Evolutionary conservation across 768 basidiomycete species (phyloP).

Genomic region (Amanita thiersii): DNA sequence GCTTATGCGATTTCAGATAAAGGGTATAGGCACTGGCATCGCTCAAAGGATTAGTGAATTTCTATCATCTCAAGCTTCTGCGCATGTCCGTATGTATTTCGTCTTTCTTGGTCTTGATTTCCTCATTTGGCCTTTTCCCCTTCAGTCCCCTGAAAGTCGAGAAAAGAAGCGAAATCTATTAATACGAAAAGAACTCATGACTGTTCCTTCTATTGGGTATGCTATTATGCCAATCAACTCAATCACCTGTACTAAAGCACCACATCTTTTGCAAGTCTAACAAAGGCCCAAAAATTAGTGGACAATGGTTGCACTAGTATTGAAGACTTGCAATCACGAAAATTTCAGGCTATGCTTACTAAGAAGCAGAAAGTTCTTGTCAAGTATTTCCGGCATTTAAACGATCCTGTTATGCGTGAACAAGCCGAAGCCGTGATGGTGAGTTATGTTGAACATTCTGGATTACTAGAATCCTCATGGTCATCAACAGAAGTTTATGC

Average conservation of each 20-base stretch:
- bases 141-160: not conserved
- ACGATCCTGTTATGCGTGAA: slow-evolving; percentile 24
- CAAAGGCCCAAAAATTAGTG: slow-evolving; percentile 35
- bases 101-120: slow-evolving; percentile 5
- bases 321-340: slow-evolving; percentile 29
- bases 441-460: slow-evolving; percentile 11
- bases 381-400: slow-evolving; percentile 32
- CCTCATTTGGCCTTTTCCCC: not conserved
- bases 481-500: slow-evolving; percentile 38
- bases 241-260: not conserved
- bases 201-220: slow-evolving; percentile 43
- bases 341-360: slow-evolving; percentile 30
- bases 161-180: not conserved
- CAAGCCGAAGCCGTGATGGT: slow-evolving; percentile 42
- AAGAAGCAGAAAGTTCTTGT: slow-evolving; percentile 27
- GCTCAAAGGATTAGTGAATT: slow-evolving; percentile 30
- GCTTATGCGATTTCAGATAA: slow-evolving; percentile 16
- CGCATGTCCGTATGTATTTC: slow-evolving; percentile 24
- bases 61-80: slow-evolving; percentile 20
- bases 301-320: slow-evolving; percentile 40
- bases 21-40: slow-evolving; percentile 26
- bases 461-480: not conserved
- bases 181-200: slow-evolving; percentile 23
- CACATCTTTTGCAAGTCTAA: slow-evolving; percentile 15
- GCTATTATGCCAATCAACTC: slow-evolving; percentile 6